Base-by-base conservation (phyloP, 2,329 filamentous ascomycete species). In the Penicillium psychrosexuale region DNA sequence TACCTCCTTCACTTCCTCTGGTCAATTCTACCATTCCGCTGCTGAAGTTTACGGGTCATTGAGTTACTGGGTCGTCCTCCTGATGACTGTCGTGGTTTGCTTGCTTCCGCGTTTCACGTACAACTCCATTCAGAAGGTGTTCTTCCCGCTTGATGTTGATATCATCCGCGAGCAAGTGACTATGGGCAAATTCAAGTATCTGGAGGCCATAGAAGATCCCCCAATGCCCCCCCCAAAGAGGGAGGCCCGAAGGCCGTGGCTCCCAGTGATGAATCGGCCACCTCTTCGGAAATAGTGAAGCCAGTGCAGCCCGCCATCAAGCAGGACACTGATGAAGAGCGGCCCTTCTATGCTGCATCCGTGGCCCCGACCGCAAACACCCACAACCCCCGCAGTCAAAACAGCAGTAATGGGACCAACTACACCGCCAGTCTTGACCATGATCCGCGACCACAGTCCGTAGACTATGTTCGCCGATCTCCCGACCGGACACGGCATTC, bases 121-220 rank as follows among this genome's bases (percentile, higher is more conserved):
- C 77, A 99, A 99, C 77, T 80, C 87, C 31, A 76, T 94, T 47
- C 94, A 97, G 73, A 99, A 99, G 76, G 89, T 96, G 51, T 97
- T 91, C 76, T 90, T 88, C 73, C 94, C 94, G 4, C 87, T 88
- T 63, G 94, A 99, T 67, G 87, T 97, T 55, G 94, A 99, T 71
- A 96, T 99, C 61, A 86, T 99, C 67, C 90, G 94, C 45, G 94
- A 99, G 74, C 91, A 97, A 77, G 85, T 95, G 58, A 84, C 84
- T 28, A 81, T 86, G 75, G 94, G 94, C 63, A 86, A 87, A 68
- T 97, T 95, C 71, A 85, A 88, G 61, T 84, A 91, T 66, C 80
- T 93, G 47, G 82, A 85, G 53, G 73, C 84, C 38, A 77, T 78
- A 48, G 80, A 81, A 50, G 76, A 78, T 6, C 52, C 47, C 9